phyloP scores from a whole-genome alignment of 1,284 basidiomycete genomes.

The Leccinum griseonigrum region DNA sequence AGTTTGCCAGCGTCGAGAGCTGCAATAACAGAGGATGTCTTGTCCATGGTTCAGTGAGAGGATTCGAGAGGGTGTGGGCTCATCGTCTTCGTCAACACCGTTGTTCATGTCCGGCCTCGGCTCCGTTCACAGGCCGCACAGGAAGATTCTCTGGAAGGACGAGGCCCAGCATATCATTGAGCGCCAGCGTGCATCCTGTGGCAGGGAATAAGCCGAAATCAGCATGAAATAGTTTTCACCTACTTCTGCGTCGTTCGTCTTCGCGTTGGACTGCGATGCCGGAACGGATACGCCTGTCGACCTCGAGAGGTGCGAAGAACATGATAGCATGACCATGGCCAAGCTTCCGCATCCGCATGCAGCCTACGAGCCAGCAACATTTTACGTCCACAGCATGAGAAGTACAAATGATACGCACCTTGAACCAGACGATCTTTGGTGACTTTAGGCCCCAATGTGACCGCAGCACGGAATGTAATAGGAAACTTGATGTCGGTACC shows the following conservation, averaged over 20 bases:
- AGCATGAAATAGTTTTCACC: slow-evolving; percentile 13
- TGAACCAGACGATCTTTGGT: not conserved
- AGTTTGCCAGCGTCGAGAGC: slow-evolving; percentile 66
- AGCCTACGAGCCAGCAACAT: not conserved
- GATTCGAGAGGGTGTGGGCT: no score
- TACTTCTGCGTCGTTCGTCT: slow-evolving; percentile 16
- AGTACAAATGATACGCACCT: no score
- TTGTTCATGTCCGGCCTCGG: no score
- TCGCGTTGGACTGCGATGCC: slow-evolving; percentile 8
- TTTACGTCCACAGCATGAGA: not conserved
- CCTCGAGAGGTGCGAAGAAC: not conserved
- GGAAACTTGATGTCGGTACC: not conserved
- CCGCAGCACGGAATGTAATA: not conserved
- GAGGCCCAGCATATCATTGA: slow-evolving; percentile 21
- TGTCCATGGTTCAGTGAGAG: slow-evolving; percentile 47
- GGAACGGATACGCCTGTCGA: not conserved
- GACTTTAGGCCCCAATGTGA: not conserved
- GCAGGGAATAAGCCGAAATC: slow-evolving; percentile 12
- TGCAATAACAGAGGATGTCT: slow-evolving; percentile 53
- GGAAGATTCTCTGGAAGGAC: no score
- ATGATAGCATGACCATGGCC: not conserved
- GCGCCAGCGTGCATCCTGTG: slow-evolving; percentile 31
- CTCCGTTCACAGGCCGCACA: no score
- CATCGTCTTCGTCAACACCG: no score
- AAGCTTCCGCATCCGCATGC: not conserved